Base-by-base conservation (phyloP, 2,329 filamentous ascomycete species). In the Colletotrichum phormii region DNA sequence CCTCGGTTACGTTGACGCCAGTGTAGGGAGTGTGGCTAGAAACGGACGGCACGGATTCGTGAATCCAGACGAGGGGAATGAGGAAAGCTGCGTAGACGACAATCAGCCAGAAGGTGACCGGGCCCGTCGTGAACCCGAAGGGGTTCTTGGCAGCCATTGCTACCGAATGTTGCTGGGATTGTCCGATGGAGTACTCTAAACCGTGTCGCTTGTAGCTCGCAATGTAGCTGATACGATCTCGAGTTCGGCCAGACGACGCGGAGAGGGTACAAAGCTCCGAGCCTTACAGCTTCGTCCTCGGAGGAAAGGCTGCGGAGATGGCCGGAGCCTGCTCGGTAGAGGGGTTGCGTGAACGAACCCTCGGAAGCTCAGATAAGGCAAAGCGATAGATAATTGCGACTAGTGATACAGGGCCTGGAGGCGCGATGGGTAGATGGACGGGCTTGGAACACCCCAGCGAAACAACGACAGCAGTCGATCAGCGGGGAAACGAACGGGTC, bases 1-100 rank as follows among this genome's bases (percentile, higher is more conserved):
- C 95, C 82, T 97, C 91, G 2, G 92, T 93, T 65, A 98, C 84
- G 78, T 98, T 94, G 78, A 97, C 84, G 22, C 95, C 95, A 9
- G 85, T 79, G 49, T 89, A 88, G 6, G 84, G 84, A 11, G 83
- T 85, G 51, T 88, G 85, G 49, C 86, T 85, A 0, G 94, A 92
- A 62, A 91, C 88, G 24, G 88, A 80, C 5, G 96, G 94, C 9
- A 97, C 92, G 33, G 89, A 89, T 82, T 94, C 92, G 79, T 97
- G 94, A 74, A 95, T 87, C 77, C 92, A 86, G 69, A 97, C 84
- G 65, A 95, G 86, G 71, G 91, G 91, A 54, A 94, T 89, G 78
- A 95, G 84, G 60, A 98, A 84, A 67, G 93, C 93, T 69, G 97
- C 86, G 83, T 98, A 98, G 72, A 95, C 86, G 74, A 91, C 80